Evolutionary conservation across 495 filamentous ascomycete species (phyloP), one percentile per base, ranked within the genome.

Genomic region (Penicillium samsonianum): DNA sequence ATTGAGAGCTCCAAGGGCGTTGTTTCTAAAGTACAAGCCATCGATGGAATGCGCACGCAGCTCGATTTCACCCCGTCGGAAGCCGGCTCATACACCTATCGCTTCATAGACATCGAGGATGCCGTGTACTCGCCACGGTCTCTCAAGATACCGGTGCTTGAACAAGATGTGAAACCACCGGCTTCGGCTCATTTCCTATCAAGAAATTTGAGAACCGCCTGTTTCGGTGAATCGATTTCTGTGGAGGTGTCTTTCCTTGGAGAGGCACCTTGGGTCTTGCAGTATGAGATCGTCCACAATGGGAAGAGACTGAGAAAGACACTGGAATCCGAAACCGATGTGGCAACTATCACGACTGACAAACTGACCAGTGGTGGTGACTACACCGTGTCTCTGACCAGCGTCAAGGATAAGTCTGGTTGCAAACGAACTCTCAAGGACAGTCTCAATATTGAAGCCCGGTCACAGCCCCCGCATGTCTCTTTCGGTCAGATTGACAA

Each of bases 201-300:
- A 12, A 69, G 74, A 3, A 69, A 74, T 10, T 73, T 72, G 40
- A 78, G 83, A 53, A 84, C 80, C 60, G 82, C 86, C 46, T 98
- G 94, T 64, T 88, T 96, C 43, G 91, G 91, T 28, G 87, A 96
- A 52, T 80, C 86, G 25, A 82, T 91, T 5, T 80, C 83, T 23
- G 83, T 92, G 20, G 81, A 88, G 41, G 82, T 98, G 38, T 70
- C 77, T 53, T 82, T 97, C 43, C 73, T 85, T 50, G 94, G 95
- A 31, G 91, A 96, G 57, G 77, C 83, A 19, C 94, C 94, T 0
- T 96, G 91, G 79, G 88, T 76, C n/a, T 68, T 98, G 8, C 90
- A 96, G 62, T 98, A 96, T 74, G 94, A 98, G 67, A 74, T 98
- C 28, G 81, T 96, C n/a, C 89, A 98, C 67, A 86, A 88, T 57